Evolutionary conservation across 345 rosid species (phyloP).

Genomic region (Citrus maxima): DNA sequence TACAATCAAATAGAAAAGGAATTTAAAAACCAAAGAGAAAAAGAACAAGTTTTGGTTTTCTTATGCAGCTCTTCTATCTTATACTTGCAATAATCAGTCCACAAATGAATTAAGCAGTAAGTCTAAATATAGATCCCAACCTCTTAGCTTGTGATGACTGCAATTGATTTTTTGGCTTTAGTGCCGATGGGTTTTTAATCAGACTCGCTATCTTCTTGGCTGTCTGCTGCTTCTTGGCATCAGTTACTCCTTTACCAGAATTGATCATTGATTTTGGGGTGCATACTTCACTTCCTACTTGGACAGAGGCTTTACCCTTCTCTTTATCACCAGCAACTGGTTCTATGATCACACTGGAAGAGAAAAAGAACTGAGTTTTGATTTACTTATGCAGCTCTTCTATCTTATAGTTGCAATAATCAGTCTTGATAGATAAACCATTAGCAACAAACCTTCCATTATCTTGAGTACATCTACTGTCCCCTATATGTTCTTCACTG

Average conservation of each 20-base stretch:
- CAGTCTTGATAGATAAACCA: background rate
- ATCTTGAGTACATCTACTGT: slow-evolving; percentile 16
- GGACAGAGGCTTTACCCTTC: slow-evolving; percentile 24
- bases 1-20: background rate
- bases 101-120: background rate
- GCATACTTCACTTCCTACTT: slow-evolving; percentile 33
- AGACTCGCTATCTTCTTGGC: slow-evolving; percentile 58
- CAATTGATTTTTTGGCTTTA: slow-evolving; percentile 43
- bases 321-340: slow-evolving; percentile 29
- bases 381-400: background rate
- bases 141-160: slow-evolving; percentile 52
- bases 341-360: slow-evolving; percentile 20
- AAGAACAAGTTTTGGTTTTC: background rate
- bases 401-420: background rate
- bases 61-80: background rate
- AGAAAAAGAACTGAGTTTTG: slow-evolving; percentile 4
- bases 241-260: slow-evolving; percentile 30
- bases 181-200: slow-evolving; percentile 53
- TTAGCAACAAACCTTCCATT: slow-evolving; percentile 43
- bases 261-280: slow-evolving; percentile 43
- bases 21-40: background rate
- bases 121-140: slow-evolving; percentile 1
- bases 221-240: slow-evolving; percentile 60
- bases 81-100: background rate
- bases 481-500: slow-evolving; percentile 13